Conservation (phyloP, 2,329 filamentous ascomycete species). For the Epichloe glyceriae region DNA sequence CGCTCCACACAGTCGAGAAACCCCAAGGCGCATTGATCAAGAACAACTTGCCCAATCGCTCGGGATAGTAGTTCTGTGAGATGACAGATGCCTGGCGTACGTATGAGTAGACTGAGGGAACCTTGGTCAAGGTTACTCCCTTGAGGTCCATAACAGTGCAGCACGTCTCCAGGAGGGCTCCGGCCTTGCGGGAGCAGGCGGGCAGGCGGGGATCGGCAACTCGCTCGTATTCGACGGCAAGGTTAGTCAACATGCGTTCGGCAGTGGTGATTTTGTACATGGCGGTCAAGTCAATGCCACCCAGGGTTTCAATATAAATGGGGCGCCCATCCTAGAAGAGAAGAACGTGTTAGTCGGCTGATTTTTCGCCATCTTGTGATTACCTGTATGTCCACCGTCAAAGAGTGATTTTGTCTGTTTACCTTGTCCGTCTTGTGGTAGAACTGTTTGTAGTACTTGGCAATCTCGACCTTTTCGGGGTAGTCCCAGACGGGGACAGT, state of each 20-base stretch:
- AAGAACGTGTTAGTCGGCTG: neutral
- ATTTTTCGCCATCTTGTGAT: neutral
- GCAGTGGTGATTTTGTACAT: constrained; percentile 88
- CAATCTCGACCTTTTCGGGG: constrained; percentile 69
- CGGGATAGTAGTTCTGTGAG: constrained; percentile 98
- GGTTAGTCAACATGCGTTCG: constrained; percentile 92
- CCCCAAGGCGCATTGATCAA: constrained; percentile 97
- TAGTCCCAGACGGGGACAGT: constrained; percentile 74
- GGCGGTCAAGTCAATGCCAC: constrained; percentile 77
- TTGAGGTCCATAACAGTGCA: constrained; percentile 98
- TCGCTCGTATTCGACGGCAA: constrained; percentile 96
- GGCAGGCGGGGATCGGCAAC: constrained; percentile 85
- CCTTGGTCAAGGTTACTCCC: constrained; percentile 74
- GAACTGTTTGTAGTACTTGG: constrained; percentile 93
- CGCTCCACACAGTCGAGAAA: constrained; percentile 71
- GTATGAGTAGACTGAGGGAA: constrained; percentile 77
- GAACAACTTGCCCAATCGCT: constrained; percentile 91
- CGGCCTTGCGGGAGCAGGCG: constrained; percentile 85
- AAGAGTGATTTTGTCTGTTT: constrained; percentile 6
- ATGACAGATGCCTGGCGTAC: constrained; percentile 73
- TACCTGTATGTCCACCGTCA: neutral
- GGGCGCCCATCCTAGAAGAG: constrained; percentile 74
- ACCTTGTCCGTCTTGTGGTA: constrained; percentile 95
- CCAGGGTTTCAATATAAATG: constrained; percentile 92
- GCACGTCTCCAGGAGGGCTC: constrained; percentile 86